Conservation (phyloP, 2,329 filamentous ascomycete species). For the Coniochaeta pulveracea region DNA sequence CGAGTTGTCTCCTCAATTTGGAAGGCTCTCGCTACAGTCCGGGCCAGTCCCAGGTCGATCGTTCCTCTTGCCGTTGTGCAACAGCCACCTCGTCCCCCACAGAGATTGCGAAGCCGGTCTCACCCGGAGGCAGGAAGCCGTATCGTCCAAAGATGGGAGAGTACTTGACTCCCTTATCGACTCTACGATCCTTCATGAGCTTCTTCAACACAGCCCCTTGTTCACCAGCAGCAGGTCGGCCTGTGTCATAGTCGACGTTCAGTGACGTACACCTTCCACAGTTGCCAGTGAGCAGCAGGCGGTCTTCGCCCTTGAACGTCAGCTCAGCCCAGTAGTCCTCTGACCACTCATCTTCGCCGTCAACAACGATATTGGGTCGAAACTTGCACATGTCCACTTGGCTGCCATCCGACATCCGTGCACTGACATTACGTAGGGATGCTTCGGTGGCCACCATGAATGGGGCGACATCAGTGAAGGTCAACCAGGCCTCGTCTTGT, state of each 20-base stretch:
- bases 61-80: conserved; percentile 33
- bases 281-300: conserved; percentile 54
- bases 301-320: conserved; percentile 21
- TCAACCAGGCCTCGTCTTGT: conserved; percentile 33
- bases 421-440: conserved; percentile 57
- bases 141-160: conserved; percentile 65
- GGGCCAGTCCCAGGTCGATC: conserved; percentile 44
- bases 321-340: conserved; percentile 66
- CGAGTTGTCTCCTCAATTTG: too few relatives aligned
- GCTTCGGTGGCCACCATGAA: conserved; percentile 61
- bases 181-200: conserved; percentile 57
- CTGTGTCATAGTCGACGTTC: conserved; percentile 61
- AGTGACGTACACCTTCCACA: conserved; percentile 58
- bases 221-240: conserved; percentile 43
- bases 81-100: conserved; percentile 48
- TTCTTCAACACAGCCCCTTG: conserved; percentile 55
- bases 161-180: conserved; percentile 57
- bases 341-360: conserved; percentile 47
- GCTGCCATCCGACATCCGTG: conserved; percentile 35
- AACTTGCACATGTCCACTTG: conserved; percentile 56
- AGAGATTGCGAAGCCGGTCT: conserved; percentile 23
- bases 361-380: conserved; percentile 61
- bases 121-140: conserved; percentile 38
- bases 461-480: conserved; percentile 65
- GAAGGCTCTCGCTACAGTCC: not conserved